Evolutionary conservation across 208 protist genomes (phyloP).

Genomic region (Angomonas ambiguus): DNA sequence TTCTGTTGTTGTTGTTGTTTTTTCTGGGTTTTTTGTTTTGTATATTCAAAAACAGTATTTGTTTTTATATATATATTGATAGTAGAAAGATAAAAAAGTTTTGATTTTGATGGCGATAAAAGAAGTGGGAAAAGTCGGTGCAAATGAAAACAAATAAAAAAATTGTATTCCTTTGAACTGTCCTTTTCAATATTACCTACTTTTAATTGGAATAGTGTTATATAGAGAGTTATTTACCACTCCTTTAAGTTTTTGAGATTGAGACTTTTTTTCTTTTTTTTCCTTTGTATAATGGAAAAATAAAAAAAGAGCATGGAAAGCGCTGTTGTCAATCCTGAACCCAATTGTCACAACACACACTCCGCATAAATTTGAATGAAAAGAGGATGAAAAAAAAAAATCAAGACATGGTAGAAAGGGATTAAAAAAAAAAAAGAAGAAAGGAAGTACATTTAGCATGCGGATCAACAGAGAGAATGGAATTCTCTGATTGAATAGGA

Average conservation of each 20-base stretch:
- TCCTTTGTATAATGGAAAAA: too few relatives aligned
- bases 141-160: background rate
- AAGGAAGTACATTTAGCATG: background rate
- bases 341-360: too few relatives aligned
- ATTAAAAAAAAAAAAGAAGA: constrained; percentile 7
- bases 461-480: too few relatives aligned
- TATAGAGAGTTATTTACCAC: background rate
- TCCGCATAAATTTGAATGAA: too few relatives aligned
- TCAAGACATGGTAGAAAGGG: background rate
- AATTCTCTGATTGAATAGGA: too few relatives aligned
- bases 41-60: background rate
- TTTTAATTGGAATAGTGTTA: background rate
- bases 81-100: constrained; percentile 1
- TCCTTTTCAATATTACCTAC: too few relatives aligned
- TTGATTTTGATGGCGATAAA: background rate
- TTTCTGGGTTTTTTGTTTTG: constrained; percentile 7
- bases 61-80: background rate
- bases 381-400: background rate
- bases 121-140: constrained; percentile 1
- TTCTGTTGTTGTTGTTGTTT: too few relatives aligned
- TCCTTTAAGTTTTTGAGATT: background rate
- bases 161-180: too few relatives aligned
- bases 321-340: too few relatives aligned
- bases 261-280: background rate
- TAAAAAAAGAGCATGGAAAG: too few relatives aligned